Base-by-base conservation (phyloP, 78 protist genomes). In the Speleostelium caveatum region DNA sequence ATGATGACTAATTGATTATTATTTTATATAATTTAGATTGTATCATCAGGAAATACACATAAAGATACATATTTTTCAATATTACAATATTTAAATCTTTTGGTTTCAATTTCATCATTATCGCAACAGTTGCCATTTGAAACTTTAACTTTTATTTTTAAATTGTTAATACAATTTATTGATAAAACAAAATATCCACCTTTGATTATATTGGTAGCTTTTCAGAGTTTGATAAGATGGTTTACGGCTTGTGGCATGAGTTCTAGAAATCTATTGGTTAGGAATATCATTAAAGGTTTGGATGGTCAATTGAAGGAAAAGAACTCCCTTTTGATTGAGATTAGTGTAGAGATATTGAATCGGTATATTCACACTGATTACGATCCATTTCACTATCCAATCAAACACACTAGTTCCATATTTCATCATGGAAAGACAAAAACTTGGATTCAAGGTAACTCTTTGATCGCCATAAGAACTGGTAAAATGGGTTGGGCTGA, bases 401-500 rank as follows among this genome's bases (percentile, higher is more conserved):
- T 83, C 42, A 22, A 63, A 59, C 77, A 83, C 19, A 59, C 79
- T 22, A 69, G 79, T 28, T 71, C 51, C 14, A 41, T 83, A 10
- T 83, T 83, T n/a, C 69, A 60, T 1, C 61, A 62, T 36, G 63
- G 80, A 32, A 58, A 65, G 26, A 69, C 61, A 36, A 83, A 83
- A 36, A 83, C 91, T 45, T 83, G 91, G 91, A 69, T 83, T n/a
- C 91, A 83, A 59, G 73, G 73, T 24, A 36, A 35, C 39, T 68
- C 78, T 21, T 74, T 83, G 35, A 83, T 83, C 28, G 39, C 91
- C 4, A 83, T 83, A 36, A 39, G 72, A 36, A 83, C 91, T 26
- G 91, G 91, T 38, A 83, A 69, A 60, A 32, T 83, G 0, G 91
- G 91, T n/a, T 83, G 91, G 91, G 75, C 91, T 16, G 91, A 83